Conservation (phyloP, 2,329 filamentous ascomycete genomes). For the Aspergillus sp. region DNA sequence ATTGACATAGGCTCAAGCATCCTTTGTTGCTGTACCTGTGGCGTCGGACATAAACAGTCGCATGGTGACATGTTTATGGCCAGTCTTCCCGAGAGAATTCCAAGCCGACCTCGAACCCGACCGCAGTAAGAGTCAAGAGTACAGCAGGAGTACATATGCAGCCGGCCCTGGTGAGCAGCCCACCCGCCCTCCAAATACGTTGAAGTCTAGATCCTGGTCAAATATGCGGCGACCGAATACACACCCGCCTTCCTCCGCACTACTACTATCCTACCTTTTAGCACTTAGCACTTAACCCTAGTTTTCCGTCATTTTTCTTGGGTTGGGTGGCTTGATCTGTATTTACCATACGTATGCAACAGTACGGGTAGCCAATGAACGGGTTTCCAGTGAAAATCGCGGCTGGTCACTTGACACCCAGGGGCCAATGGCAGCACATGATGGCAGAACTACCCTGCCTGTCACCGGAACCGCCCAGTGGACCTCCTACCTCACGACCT, state of each 20-base stretch:
- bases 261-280: not conserved
- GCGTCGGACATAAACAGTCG: not conserved
- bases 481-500: not conserved
- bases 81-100: not conserved
- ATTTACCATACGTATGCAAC: constrained; percentile 18
- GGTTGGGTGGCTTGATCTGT: constrained; percentile 3
- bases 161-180: constrained; percentile 4
- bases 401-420: constrained; percentile 42
- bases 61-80: not conserved
- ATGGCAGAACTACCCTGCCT: constrained; percentile 17
- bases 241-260: not conserved
- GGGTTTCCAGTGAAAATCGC: constrained; percentile 36
- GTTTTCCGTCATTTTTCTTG: not conserved
- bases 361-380: constrained; percentile 28
- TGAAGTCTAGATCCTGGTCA: constrained; percentile 19
- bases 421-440: constrained; percentile 15
- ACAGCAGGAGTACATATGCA: not conserved
- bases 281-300: not conserved
- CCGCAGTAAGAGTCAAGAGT: not conserved
- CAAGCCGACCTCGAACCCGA: not conserved
- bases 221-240: constrained; percentile 12
- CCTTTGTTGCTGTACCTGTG: not conserved
- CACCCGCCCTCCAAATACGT: not conserved
- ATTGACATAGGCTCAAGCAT: not conserved
- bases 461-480: constrained; percentile 16